phyloP scores from a whole-genome alignment of 1,284 basidiomycete species.

The Irpex sp. region DNA sequence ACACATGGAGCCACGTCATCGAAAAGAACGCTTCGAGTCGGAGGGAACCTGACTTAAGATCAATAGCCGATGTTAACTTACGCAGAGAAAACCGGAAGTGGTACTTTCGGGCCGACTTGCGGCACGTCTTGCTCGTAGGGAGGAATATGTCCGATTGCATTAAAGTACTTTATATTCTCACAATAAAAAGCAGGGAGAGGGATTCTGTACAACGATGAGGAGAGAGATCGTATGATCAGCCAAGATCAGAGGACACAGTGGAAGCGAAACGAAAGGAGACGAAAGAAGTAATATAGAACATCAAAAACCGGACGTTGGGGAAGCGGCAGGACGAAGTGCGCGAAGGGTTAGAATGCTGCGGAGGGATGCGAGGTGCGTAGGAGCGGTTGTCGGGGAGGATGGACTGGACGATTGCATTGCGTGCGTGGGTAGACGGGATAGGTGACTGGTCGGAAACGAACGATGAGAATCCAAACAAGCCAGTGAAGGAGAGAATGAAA shows the following conservation, averaged over 20 bases:
- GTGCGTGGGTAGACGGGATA: conserved; percentile 8
- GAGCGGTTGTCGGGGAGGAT: no score
- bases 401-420: no score
- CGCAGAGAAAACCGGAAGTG: no score
- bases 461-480: not conserved
- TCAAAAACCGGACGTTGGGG: conserved; percentile 5
- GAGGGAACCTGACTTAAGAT: no score
- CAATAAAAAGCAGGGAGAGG: conserved; percentile 15
- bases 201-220: conserved; percentile 23
- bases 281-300: conserved; percentile 15
- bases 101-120: no score
- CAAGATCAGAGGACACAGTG: conserved; percentile 10
- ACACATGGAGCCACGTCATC: no score
- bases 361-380: no score
- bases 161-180: conserved; percentile 29
- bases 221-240: conserved; percentile 16
- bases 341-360: not conserved
- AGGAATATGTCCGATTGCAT: conserved; percentile 2
- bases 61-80: no score
- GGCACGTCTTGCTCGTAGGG: not conserved
- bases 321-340: not conserved
- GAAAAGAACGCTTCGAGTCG: no score
- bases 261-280: conserved; percentile 10
- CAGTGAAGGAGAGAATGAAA: not conserved
- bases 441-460: not conserved